Percentiles rank a stretch among this genome's conserved stretches.
phyloP scores from a whole-genome alignment of 148 eudicot genomes.

The Cornus kousa region DNA sequence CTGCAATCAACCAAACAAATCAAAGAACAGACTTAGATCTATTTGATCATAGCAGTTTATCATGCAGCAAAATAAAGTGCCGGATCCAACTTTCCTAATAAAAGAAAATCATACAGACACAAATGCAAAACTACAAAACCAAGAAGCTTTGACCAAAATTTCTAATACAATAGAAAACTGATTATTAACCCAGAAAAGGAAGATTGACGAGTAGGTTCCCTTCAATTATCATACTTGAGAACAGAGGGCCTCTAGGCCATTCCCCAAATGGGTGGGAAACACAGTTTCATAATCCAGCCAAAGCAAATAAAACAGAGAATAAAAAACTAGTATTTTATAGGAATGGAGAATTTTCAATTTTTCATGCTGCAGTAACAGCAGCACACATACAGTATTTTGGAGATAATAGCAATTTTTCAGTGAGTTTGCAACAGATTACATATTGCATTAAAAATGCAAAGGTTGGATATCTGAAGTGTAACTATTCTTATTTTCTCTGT shows the following conservation, averaged over 20 bases:
- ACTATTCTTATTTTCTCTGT: not conserved
- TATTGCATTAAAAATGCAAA: too few species aligned
- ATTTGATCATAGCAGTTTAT: not conserved
- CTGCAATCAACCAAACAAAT: constrained; percentile 38
- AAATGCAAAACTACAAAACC: not conserved
- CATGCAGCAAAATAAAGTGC: not conserved
- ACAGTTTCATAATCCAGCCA: not conserved
- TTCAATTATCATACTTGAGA: too few species aligned
- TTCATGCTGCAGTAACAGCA: not conserved
- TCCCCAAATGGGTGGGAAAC: not conserved
- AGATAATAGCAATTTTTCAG: too few species aligned
- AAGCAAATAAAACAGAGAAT: not conserved
- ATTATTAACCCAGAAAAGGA: not conserved
- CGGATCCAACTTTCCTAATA: not conserved
- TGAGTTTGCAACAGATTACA: too few species aligned
- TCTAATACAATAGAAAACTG: too few species aligned
- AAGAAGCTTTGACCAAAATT: not conserved
- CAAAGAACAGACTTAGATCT: not conserved
- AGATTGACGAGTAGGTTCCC: not conserved
- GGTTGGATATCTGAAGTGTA: too few species aligned
- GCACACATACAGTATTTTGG: not conserved
- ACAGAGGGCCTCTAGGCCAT: not conserved
- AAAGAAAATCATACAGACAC: not conserved
- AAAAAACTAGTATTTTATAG: not conserved
- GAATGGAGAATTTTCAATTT: not conserved